A percentile compares a stretch with the other conserved stretches of the same genome.
phyloP scores from a whole-genome alignment of 1,284 basidiomycete genomes.

The Trichosporon asahii region DNA sequence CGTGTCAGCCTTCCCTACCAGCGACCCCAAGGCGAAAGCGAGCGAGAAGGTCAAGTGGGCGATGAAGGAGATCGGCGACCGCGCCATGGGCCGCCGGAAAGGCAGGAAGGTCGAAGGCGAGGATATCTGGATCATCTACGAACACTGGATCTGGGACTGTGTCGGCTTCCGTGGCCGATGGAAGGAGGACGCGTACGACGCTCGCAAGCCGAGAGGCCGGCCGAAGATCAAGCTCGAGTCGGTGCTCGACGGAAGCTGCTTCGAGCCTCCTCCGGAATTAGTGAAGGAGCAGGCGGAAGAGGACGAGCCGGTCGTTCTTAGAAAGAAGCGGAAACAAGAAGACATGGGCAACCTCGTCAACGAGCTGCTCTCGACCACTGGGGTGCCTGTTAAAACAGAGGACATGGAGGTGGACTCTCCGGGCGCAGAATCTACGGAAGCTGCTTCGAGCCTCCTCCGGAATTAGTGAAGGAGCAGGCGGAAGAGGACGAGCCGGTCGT shows the following conservation, averaged over 20 bases:
- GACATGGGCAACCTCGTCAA: conserved; percentile 34
- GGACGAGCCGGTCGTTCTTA: conserved; percentile 34
- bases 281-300: conserved; percentile 25
- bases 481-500: conserved; percentile 36
- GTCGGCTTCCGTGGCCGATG: conserved; percentile 44
- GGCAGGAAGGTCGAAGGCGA: conserved; percentile 33
- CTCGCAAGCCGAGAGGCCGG: conserved; percentile 34
- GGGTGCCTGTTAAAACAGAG: no score
- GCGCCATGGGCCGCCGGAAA: conserved; percentile 31
- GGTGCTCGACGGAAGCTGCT: conserved; percentile 32
- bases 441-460: conserved; percentile 17
- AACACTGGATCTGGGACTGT: conserved; percentile 53
- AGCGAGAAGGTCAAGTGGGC: conserved; percentile 50
- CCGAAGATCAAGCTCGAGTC: conserved; percentile 33
- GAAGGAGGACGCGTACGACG: conserved; percentile 47
- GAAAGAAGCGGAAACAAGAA: conserved; percentile 35
- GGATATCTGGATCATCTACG: conserved; percentile 45
- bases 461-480: conserved; percentile 18
- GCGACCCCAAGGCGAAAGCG: conserved; percentile 30
- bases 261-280: conserved; percentile 16
- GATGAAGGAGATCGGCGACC: conserved; percentile 33
- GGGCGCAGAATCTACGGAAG: conserved; percentile 36
- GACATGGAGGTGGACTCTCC: no score
- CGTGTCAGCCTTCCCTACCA: conserved; percentile 39
- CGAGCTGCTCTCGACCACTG: conserved; percentile 37